Base-by-base conservation (phyloP, 2,329 filamentous ascomycete species). In the Ramichloridium luteum region DNA sequence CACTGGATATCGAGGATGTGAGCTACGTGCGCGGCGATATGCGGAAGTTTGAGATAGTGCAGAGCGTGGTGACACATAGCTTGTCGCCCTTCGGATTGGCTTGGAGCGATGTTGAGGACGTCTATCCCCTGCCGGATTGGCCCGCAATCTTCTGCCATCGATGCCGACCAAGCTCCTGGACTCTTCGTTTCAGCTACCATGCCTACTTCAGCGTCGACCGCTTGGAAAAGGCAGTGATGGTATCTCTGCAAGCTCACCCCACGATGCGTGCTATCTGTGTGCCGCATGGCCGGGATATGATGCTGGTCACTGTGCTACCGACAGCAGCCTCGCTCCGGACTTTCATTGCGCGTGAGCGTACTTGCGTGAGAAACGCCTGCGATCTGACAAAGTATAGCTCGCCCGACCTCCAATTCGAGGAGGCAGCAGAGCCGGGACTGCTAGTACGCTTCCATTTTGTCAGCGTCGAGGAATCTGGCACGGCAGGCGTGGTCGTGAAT, bases 101-200 rank as follows among this genome's bases (percentile, higher is more conserved):
- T 4, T 55, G 52, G 52, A n/a, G n/a, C 20, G 36, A 44, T 8
- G 50, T 25, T 6, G 50, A 54, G 37, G 52, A 55, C 31, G 47
- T 55, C 6, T 38, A 49, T 28, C 47, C 52, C 12, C 35, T 53
- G 17, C 50, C 50, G 3, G 47, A 53, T 31, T 51, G 49, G 50
- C 48, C 51, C 32, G 45, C 48, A 6, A 50, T 52, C 28, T 53
- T 51, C 37, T 45, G 42, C 22, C 41, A 53, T 30, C 39, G 38
- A 14, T 38, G 40, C n/a, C 40, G 50, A 9, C 49, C 48, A 3
- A 43, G 38, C 3, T 52, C 50, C 3, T 51, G 47, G 48, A 53
- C 51, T 22, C 37, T 51, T 17, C 46, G 50, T 27, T 52, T 50
- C 37, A 48, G 39, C 37, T 53, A 46, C 35, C 38, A 46, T 36